Conservation (phyloP, 2,329 filamentous ascomycete species). For the Fusarium transvaalense region DNA sequence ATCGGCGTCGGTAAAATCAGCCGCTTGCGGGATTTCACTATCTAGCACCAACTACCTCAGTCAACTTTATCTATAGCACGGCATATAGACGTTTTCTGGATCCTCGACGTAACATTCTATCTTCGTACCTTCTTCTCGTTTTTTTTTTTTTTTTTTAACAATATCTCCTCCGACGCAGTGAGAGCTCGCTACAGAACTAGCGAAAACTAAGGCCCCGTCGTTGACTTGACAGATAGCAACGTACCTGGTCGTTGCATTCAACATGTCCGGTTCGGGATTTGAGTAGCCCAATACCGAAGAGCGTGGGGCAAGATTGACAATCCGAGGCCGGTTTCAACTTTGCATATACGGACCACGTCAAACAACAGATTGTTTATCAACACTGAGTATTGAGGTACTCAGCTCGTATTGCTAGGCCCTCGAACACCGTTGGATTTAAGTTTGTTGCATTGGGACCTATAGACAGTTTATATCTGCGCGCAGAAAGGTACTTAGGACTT, state of each 20-base stretch:
- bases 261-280: neutral
- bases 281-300: neutral
- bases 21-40: constrained; percentile 23
- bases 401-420: too few species aligned
- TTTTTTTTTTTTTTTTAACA: constrained; percentile 12
- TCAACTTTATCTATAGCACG: neutral
- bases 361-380: neutral
- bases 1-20: constrained; percentile 30
- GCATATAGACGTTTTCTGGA: constrained; percentile 7
- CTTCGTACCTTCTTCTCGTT: neutral
- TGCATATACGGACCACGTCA: neutral
- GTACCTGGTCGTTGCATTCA: neutral
- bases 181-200: neutral
- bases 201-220: neutral
- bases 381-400: neutral
- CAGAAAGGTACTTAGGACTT: neutral
- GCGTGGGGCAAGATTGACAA: neutral
- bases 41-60: constrained; percentile 9
- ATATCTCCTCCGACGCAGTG: neutral
- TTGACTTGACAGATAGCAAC: neutral
- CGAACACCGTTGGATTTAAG: too few species aligned
- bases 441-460: neutral
- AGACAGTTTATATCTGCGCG: neutral
- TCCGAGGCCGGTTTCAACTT: neutral
- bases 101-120: neutral